These are phyloP conservation scores for Penicillium sp. DNA, from an alignment of 2,329 filamentous ascomycete genomes.

Conservation along the genomic window DNA sequence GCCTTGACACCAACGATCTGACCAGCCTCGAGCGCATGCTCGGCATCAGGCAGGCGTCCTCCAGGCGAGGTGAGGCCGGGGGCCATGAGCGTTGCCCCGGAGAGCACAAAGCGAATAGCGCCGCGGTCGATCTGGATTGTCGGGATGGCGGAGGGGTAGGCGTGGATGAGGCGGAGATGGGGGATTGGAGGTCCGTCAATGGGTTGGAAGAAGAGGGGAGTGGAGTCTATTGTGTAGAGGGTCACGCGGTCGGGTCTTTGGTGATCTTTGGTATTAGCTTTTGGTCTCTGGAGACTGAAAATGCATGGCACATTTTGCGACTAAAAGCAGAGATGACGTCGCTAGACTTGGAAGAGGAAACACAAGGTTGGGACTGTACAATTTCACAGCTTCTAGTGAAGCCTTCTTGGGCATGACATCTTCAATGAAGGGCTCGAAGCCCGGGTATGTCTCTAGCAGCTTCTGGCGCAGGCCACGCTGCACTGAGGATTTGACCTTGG, in stretches of 20 bases:
- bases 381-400: constrained; percentile 84
- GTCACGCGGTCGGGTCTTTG: constrained; percentile 75
- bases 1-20: constrained; percentile 85
- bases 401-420: constrained; percentile 94
- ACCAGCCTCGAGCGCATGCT: constrained; percentile 69
- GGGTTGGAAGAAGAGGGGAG: constrained; percentile 89
- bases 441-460: constrained; percentile 79
- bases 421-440: constrained; percentile 84
- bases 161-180: constrained; percentile 84
- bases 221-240: constrained; percentile 76
- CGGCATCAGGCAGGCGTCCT: constrained; percentile 68
- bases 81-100: constrained; percentile 92
- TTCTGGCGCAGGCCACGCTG: constrained; percentile 83
- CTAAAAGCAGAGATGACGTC: not conserved
- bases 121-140: constrained; percentile 89
- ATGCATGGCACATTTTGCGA: not conserved
- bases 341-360: not conserved
- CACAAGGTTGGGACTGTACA: constrained; percentile 48
- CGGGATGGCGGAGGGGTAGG: constrained; percentile 80
- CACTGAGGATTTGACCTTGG: constrained; percentile 95
- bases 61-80: constrained; percentile 84
- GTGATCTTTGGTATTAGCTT: not conserved
- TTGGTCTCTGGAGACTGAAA: not conserved
- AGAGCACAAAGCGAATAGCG: constrained; percentile 93
- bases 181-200: constrained; percentile 75